Conservation (phyloP, 306 rosid genomes). For the Vigna hirtella region DNA sequence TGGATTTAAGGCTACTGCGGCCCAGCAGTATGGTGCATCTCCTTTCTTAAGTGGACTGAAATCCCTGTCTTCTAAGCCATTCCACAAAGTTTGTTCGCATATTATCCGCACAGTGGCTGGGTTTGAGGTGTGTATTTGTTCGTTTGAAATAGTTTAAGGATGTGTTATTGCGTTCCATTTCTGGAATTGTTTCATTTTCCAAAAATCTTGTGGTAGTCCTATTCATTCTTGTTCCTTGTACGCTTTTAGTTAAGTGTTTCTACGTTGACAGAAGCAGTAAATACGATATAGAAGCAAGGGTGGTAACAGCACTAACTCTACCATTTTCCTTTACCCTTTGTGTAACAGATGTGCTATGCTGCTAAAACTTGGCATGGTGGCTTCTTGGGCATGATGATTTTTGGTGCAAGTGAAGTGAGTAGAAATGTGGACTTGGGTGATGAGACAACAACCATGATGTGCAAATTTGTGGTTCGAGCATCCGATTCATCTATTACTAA, state of each 20-base stretch:
- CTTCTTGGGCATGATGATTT: slow-evolving; percentile 94
- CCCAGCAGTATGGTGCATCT: slow-evolving; percentile 96
- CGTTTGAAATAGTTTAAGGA: slow-evolving; percentile 27
- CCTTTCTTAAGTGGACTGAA: slow-evolving; percentile 97
- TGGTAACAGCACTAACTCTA: slow-evolving; percentile 6
- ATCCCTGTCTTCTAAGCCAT: slow-evolving; percentile 92
- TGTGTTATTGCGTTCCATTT: slow-evolving; percentile 5
- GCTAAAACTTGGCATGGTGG: slow-evolving; percentile 99
- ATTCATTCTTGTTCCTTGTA: slow-evolving; percentile 18
- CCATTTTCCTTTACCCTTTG: neutral
- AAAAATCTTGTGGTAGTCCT: slow-evolving; percentile 11
- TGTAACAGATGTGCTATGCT: slow-evolving; percentile 83
- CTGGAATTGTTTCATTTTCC: slow-evolving; percentile 17
- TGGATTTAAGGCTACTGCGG: slow-evolving; percentile 98
- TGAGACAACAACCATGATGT: slow-evolving; percentile 93
- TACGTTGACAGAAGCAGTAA: slow-evolving; percentile 23
- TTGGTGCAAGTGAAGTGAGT: slow-evolving; percentile 99
- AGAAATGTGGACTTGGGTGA: slow-evolving; percentile 97
- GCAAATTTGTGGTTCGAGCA: slow-evolving; percentile 95
- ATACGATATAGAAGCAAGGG: neutral
- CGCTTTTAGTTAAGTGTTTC: slow-evolving; percentile 36
- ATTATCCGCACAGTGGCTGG: slow-evolving; percentile 97
- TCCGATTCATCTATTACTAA: slow-evolving; percentile 90
- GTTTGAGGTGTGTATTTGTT: slow-evolving; percentile 71
- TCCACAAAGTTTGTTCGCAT: slow-evolving; percentile 97